Evolutionary conservation across 306 rosid species (phyloP).

Genomic region (Begonia loranthoides): DNA sequence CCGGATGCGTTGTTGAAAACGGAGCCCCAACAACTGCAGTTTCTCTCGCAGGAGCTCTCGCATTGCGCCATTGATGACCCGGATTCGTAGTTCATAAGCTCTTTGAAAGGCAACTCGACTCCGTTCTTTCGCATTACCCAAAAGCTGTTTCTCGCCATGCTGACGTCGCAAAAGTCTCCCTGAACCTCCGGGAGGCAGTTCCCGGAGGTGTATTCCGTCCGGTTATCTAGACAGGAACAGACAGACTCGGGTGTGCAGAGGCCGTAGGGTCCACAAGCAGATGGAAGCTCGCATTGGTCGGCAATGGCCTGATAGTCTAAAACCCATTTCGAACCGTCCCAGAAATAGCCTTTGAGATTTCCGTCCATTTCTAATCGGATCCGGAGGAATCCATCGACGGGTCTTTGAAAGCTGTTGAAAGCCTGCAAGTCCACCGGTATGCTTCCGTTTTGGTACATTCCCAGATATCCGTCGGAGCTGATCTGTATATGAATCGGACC

Average conservation of each 20-base stretch:
- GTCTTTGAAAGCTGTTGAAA: conserved; percentile 41
- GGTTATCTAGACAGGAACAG: conserved; percentile 60
- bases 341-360: conserved; percentile 54
- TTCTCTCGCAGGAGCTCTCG: conserved; percentile 37
- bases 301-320: conserved; percentile 41
- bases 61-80: conserved; percentile 40
- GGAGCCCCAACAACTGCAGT: conserved; percentile 84
- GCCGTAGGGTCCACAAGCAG: conserved; percentile 71
- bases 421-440: conserved; percentile 49
- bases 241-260: conserved; percentile 44
- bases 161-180: conserved; percentile 35
- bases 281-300: conserved; percentile 54
- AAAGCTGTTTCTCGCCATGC: conserved; percentile 16
- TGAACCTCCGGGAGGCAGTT: conserved; percentile 17
- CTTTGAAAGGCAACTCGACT: conserved; percentile 55
- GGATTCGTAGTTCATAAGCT: conserved; percentile 22
- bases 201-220: conserved; percentile 28
- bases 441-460: conserved; percentile 57
- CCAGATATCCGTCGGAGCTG: conserved; percentile 50
- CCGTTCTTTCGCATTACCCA: conserved; percentile 38
- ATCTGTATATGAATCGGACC: conserved; percentile 57
- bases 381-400: conserved; percentile 24
- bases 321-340: conserved; percentile 52
- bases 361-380: conserved; percentile 62
- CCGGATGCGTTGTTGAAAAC: conserved; percentile 41